phyloP scores from a whole-genome alignment of 2,329 filamentous ascomycete genomes.

The Colletotrichum kahawae region DNA sequence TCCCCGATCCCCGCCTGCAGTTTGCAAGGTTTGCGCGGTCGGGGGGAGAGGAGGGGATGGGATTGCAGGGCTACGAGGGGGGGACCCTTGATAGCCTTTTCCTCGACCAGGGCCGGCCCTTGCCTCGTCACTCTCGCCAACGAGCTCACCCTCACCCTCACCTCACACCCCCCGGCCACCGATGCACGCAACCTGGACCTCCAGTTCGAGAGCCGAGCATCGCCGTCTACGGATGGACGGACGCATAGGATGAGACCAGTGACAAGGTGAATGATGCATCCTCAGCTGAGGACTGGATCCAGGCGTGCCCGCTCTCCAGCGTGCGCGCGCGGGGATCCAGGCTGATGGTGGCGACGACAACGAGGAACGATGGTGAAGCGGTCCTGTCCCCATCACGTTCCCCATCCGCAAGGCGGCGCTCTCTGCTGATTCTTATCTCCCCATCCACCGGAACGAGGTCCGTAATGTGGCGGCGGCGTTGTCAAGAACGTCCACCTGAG shows the following conservation, averaged over 20 bases:
- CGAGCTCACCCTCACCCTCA: background rate
- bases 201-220: background rate
- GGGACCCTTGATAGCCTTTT: background rate
- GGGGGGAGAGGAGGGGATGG: background rate
- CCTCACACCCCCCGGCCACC: background rate
- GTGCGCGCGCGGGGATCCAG: background rate
- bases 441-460: background rate
- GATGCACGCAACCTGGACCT: background rate
- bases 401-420: background rate
- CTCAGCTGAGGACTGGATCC: background rate
- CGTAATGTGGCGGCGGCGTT: background rate
- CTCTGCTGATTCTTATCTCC: background rate
- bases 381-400: background rate
- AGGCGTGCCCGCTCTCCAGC: background rate
- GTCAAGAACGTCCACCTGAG: no score
- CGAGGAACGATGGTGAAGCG: background rate
- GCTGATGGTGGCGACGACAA: background rate
- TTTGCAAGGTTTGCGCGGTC: background rate
- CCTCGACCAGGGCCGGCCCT: background rate
- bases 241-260: background rate
- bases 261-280: background rate
- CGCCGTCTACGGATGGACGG: background rate
- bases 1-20: background rate
- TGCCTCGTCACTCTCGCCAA: background rate
- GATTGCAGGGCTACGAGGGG: background rate